These are phyloP conservation scores for Physocladia obscura DNA, from an alignment of 192 early-diverging fungal genomes.

Conservation along the genomic window DNA sequence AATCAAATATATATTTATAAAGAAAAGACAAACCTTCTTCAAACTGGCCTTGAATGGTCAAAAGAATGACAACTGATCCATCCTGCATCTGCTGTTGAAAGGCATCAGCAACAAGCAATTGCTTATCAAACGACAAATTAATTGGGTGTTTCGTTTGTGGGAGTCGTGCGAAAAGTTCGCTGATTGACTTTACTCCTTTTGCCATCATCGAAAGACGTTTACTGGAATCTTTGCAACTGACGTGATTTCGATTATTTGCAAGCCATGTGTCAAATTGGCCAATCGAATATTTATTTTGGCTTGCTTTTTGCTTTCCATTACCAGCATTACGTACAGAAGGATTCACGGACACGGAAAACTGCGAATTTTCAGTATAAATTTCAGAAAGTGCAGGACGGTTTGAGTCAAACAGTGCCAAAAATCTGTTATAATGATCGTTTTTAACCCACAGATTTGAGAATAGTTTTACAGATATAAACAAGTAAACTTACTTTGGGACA, in stretches of 20 bases:
- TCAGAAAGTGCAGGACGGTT: conserved; percentile 34
- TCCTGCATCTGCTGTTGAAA: conserved; percentile 25
- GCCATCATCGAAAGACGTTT: conserved; percentile 10
- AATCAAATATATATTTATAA: neutral
- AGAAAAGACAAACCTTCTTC: conserved; percentile 26
- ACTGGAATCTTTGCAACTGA: conserved; percentile 11
- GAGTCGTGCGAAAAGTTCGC: neutral
- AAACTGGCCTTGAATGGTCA: conserved; percentile 45
- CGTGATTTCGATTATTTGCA: conserved; percentile 25
- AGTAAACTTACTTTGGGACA: conserved; percentile 32
- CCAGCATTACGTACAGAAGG: neutral
- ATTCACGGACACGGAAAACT: conserved; percentile 41
- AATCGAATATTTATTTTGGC: no score
- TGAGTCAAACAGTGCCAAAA: conserved; percentile 36
- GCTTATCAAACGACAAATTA: conserved; percentile 21
- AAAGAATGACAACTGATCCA: conserved; percentile 4
- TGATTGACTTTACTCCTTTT: conserved; percentile 1
- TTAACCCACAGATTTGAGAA: no score
- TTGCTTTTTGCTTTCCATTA: neutral
- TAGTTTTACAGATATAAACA: neutral
- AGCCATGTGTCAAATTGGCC: conserved; percentile 38
- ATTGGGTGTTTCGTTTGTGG: conserved; percentile 29
- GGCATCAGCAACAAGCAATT: conserved; percentile 13
- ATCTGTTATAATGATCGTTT: no score
- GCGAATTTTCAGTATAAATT: conserved; percentile 32